Percentiles rank a stretch among this genome's conserved stretches.
phyloP scores from a whole-genome alignment of 495 filamentous ascomycete genomes.

The Aspergillus sclerotiicarbonarius region DNA sequence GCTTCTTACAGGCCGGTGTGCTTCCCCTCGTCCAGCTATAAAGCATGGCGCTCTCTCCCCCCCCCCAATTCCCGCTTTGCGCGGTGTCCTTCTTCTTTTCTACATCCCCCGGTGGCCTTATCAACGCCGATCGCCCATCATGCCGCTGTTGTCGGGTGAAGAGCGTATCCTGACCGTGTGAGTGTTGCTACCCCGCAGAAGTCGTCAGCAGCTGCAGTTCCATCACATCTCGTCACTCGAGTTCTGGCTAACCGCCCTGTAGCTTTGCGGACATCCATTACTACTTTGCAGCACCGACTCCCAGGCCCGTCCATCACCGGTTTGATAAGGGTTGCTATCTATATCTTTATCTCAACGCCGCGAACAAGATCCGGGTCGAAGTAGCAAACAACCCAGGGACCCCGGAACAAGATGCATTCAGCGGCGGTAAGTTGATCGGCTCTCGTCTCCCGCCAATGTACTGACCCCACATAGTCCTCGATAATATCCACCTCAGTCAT shows the following conservation, averaged over 20 bases:
- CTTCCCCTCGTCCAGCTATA: neutral
- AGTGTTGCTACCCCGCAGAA: conserved; percentile 42
- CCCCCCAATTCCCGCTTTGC: conserved; percentile 1
- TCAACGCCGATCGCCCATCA: conserved; percentile 32
- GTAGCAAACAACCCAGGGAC: conserved; percentile 85
- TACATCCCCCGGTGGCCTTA: conserved; percentile 1
- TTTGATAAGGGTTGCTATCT: conserved; percentile 89
- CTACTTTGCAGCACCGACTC: conserved; percentile 71
- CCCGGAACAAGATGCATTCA: conserved; percentile 85
- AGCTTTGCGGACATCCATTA: conserved; percentile 92
- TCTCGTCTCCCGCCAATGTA: neutral
- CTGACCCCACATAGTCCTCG: conserved; percentile 51
- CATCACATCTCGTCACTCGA: neutral
- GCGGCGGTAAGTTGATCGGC: conserved; percentile 61
- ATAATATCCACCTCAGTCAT: conserved; percentile 62
- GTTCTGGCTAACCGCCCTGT: conserved; percentile 10
- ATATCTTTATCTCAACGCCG: conserved; percentile 77
- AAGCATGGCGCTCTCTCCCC: conserved; percentile 5
- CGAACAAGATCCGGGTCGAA: conserved; percentile 69
- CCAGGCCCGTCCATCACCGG: conserved; percentile 73
- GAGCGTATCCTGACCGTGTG: conserved; percentile 77
- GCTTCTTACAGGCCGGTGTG: conserved; percentile 11
- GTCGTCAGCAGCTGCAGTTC: neutral
- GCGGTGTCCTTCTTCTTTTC: conserved; percentile 3
- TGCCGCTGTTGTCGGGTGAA: conserved; percentile 78